These are phyloP conservation scores for Paraphaeosphaeria minitans DNA, from an alignment of 2,329 filamentous ascomycete genomes.

Conservation along the genomic window DNA sequence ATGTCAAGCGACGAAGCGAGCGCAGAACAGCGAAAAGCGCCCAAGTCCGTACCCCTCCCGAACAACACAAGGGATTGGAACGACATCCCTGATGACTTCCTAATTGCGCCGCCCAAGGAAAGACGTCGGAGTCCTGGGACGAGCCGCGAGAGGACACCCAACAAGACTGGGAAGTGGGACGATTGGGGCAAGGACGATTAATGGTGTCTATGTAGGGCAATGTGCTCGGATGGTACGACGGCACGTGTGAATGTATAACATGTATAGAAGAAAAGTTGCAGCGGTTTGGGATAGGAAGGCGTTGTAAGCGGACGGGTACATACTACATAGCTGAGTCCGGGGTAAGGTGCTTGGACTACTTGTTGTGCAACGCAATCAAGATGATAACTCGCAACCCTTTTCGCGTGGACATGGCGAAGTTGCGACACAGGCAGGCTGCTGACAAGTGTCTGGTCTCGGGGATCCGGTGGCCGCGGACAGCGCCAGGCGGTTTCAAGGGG, in stretches of 20 bases:
- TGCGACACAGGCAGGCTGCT: no score
- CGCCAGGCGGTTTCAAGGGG: no score
- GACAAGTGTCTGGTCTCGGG: no score
- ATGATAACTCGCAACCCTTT: no score
- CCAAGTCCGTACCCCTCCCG: conserved; percentile 10
- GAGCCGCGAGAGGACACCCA: conserved; percentile 33
- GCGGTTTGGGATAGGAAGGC: conserved; percentile 4
- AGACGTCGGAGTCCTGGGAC: conserved; percentile 26
- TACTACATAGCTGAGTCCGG: neutral
- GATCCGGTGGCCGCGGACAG: no score
- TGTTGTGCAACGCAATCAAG: neutral
- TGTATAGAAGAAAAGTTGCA: conserved; percentile 3
- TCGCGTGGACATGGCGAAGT: no score
- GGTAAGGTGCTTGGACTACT: neutral
- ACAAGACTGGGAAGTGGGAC: conserved; percentile 38
- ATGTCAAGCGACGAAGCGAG: conserved; percentile 39
- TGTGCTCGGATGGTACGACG: neutral
- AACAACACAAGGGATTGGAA: conserved; percentile 52
- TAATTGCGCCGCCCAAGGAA: conserved; percentile 34
- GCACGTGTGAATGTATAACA: conserved; percentile 11
- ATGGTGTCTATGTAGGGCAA: neutral
- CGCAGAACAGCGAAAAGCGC: conserved; percentile 24
- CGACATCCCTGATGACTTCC: conserved; percentile 54
- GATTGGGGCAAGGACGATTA: conserved; percentile 32
- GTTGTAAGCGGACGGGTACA: neutral